These are phyloP conservation scores for Crithidia brevicula DNA, from an alignment of 208 protist genomes.

Conservation along the genomic window DNA sequence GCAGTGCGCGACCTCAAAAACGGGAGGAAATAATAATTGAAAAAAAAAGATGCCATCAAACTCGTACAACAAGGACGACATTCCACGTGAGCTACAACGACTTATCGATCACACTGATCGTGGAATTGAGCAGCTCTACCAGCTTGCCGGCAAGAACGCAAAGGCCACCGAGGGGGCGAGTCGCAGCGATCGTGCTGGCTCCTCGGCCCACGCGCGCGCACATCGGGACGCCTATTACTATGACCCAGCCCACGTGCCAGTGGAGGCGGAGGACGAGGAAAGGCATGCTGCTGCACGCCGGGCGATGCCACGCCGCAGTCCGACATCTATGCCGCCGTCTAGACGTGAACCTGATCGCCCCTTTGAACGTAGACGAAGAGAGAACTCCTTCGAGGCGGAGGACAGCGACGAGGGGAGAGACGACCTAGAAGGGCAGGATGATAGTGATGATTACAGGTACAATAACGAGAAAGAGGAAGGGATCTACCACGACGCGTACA, in stretches of 20 bases:
- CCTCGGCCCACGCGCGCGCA: background rate
- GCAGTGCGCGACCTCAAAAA: too few relatives aligned
- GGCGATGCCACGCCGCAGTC: too few relatives aligned
- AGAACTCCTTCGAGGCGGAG: too few relatives aligned
- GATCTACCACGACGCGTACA: too few relatives aligned
- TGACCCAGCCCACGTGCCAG: background rate
- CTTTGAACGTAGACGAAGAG: background rate
- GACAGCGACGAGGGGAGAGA: constrained; percentile 1
- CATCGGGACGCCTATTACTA: constrained; percentile 13
- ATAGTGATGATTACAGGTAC: too few relatives aligned
- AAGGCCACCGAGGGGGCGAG: background rate
- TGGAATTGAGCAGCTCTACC: constrained; percentile 74
- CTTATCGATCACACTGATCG: constrained; percentile 72
- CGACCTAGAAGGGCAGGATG: background rate
- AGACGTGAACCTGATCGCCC: too few relatives aligned
- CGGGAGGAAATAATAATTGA: too few relatives aligned
- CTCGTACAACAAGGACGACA: constrained; percentile 29
- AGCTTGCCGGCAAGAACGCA: constrained; percentile 25
- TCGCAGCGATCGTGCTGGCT: background rate
- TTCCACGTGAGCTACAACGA: constrained; percentile 39
- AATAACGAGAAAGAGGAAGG: too few relatives aligned
- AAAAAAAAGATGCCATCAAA: constrained; percentile 11
- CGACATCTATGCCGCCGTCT: too few relatives aligned
- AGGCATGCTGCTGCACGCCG: too few relatives aligned
- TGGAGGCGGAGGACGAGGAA: too few relatives aligned